Evolutionary conservation across 805 yeast genomes (phyloP).

Genomic region (Metschnikowia corniflorae): DNA sequence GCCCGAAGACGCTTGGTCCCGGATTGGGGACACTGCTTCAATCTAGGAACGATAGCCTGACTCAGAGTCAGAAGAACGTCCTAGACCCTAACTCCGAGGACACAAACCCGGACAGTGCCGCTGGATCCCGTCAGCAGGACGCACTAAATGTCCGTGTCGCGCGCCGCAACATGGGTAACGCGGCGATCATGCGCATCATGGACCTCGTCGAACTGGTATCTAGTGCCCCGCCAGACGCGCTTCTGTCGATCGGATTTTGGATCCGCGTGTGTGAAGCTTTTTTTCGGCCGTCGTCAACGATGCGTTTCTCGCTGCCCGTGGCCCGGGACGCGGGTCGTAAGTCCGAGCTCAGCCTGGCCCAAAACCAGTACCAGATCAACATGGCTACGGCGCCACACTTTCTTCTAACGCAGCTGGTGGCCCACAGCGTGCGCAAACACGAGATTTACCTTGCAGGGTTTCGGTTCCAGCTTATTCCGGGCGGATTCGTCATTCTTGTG

Average conservation of each 20-base stretch:
- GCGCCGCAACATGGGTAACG: constrained; percentile 41
- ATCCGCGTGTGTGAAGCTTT: constrained; percentile 30
- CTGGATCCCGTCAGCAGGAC: constrained; percentile 5
- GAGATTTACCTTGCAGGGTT: constrained; percentile 33
- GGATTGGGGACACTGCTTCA: neutral
- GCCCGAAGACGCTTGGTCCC: neutral
- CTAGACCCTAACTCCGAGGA: neutral
- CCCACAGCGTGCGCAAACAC: constrained; percentile 36
- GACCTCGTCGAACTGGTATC: constrained; percentile 39
- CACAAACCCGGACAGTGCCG: neutral
- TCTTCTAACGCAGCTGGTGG: constrained; percentile 48
- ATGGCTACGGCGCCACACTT: constrained; percentile 63
- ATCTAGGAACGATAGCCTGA: neutral
- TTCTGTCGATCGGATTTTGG: constrained; percentile 36
- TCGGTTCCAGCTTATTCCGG: constrained; percentile 38
- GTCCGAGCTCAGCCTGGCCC: constrained; percentile 1
- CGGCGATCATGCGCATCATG: constrained; percentile 37
- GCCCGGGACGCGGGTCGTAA: neutral
- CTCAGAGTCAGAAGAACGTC: neutral
- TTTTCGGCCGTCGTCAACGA: constrained; percentile 29
- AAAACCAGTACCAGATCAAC: constrained; percentile 53
- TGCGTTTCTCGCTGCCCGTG: constrained; percentile 28
- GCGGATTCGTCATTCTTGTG: constrained; percentile 35
- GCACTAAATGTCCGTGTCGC: constrained; percentile 27
- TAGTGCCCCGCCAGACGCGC: constrained; percentile 28